Base-by-base conservation (phyloP, 441 rosid genomes). In the Gossypium lobatum region DNA sequence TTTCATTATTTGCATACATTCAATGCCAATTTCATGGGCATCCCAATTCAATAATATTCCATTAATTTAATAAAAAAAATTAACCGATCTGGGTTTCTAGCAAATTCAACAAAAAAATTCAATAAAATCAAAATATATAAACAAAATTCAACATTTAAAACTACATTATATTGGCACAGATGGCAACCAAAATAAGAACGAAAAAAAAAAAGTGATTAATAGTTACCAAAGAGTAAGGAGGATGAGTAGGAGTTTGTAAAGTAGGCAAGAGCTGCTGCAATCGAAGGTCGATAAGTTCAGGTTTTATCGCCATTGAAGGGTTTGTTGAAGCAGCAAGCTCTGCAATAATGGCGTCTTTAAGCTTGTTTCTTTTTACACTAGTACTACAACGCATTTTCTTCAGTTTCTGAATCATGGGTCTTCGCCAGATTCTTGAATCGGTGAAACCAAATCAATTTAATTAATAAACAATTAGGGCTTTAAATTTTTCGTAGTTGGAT, bases 181-280 rank as follows among this genome's bases (percentile, higher is more conserved):
- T 31, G 37, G 37, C 37, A 52, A 52, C 17, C 34, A 42, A 3
- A 6, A 8, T 46, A 13, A 34, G 18, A 70, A n/a, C 8, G 2
- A 5, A 21, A 55, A 18, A 17, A 3, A 57, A 13, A 13, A n/a
- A 9, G 55, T 1, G 55, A 34, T 20, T 64, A 31, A 14, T 1
- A 14, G 64, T 73, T 52, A 81, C 83, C 72, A 64, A 80, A 57
- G 79, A 70, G 25, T 84, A 84, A 9, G 85, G 78, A 28, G 80
- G 85, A 60, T 81, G 87, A 59, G 39, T 17, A 4, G 85, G 83
- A 18, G 79, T 73, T 2, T 28, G 20, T n/a, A 63, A 52, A n/a
- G 9, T 58, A 18, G 77, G 76, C 50, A 80, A 55, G 60, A 70
- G n/a, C n/a, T 39, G 53, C 9, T 14, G 70, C 28, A 85, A 64